Base-by-base conservation (phyloP, 2,329 filamentous ascomycete genomes). In the Claviceps africana region DNA sequence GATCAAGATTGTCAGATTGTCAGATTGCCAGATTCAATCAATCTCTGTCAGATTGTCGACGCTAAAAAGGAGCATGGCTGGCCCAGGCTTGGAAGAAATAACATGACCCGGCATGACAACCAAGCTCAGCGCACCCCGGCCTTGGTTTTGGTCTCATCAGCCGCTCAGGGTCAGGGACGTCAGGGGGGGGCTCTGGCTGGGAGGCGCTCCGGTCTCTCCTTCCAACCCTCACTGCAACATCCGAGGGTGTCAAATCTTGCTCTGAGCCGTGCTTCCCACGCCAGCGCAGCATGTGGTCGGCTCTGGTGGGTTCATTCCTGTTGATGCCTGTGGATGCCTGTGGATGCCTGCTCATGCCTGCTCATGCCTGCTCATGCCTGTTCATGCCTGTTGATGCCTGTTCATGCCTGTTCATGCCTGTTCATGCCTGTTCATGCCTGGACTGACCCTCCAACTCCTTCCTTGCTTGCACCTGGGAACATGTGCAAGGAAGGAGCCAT, bases 1-100 rank as follows among this genome's bases (percentile, higher is more conserved):
- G 40, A 49, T 50, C 35, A 35, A 52, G 47, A 54, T 52, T 45
- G 44, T 19, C 52, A 54, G 50, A 54, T 54, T 54, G 53, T 47
- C 50, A 44, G 42, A 44, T 44, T n/a, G n/a, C n/a, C n/a, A n/a
- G n/a, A n/a, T n/a, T n/a, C n/a, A n/a, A n/a, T 22, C 42, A 15
- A 28, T 28, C 15, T 25, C 13, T 47, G 44, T 33, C 52, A 54
- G 50, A 54, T 52, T 52, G 50, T 50, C 47, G 53, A 52, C 47
- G 33, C 50, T 50, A 44, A 54, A 47, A 25, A 50, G 17, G 40
- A 47, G 47, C 19, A 45, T 50, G 53, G 45, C 46, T 25, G 46
- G 31, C 51, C 33, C 47, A n/a, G n/a, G n/a, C n/a, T n/a, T 47
- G 19, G 19, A 44, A 22, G 43, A 50, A 52, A 47, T 44, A 21